phyloP scores from a whole-genome alignment of 1,284 basidiomycete genomes.

The Ustilago vetiveriae region DNA sequence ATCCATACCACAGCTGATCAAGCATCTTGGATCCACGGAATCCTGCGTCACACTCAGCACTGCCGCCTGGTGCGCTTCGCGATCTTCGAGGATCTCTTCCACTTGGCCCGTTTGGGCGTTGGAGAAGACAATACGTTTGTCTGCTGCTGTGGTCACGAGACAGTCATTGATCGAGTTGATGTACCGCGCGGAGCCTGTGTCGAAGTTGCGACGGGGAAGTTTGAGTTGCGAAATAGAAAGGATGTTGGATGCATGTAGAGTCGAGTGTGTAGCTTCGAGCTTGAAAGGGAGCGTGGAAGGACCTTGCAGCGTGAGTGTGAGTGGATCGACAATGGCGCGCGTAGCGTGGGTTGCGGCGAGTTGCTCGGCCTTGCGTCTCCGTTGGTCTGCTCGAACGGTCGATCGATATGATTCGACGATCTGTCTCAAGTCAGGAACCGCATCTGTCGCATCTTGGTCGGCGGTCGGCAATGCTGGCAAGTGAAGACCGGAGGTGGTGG shows the following conservation, averaged over 20 bases:
- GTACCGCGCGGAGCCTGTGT: conserved; percentile 16
- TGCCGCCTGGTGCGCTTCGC: conserved; percentile 52
- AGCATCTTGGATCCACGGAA: conserved; percentile 39
- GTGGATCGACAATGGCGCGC: conserved; percentile 23
- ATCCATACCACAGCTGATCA: conserved; percentile 60
- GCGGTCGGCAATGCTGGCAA: not conserved
- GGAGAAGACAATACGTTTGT: conserved; percentile 55
- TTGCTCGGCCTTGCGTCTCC: conserved; percentile 6
- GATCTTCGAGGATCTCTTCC: conserved; percentile 50
- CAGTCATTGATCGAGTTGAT: conserved; percentile 14
- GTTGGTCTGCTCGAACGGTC: conserved; percentile 21
- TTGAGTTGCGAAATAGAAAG: conserved; percentile 43
- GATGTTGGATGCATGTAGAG: conserved; percentile 59
- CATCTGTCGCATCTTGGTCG: not conserved
- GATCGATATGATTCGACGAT: conserved; percentile 48
- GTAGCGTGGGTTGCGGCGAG: conserved; percentile 21
- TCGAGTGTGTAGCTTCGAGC: conserved; percentile 32
- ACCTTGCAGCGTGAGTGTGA: conserved; percentile 31
- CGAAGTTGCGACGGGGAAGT: conserved; percentile 37
- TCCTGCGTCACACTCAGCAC: conserved; percentile 56
- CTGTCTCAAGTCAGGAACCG: conserved; percentile 30
- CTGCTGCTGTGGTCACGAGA: conserved; percentile 53
- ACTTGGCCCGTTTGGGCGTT: conserved; percentile 50
- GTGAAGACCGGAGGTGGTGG: conserved; percentile 12
- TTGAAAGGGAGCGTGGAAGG: conserved; percentile 20